These are phyloP conservation scores for Vitis cinerea DNA, from an alignment of 164 flowering plant genomes.

Conservation along the genomic window DNA sequence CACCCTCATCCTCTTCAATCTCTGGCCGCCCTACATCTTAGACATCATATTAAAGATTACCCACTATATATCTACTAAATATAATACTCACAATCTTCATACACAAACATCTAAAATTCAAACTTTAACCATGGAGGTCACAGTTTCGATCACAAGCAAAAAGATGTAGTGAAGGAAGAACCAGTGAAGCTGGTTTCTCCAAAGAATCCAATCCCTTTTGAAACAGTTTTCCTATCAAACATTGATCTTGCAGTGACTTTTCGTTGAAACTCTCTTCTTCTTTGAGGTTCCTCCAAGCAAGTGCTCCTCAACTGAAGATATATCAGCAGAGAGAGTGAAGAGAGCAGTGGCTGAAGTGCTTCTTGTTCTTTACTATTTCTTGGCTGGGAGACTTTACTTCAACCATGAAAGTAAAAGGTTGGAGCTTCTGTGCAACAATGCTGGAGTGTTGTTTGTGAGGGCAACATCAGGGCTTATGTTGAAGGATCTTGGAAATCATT, in stretches of 20 bases:
- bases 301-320: conserved; percentile 8
- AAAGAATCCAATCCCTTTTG: conserved; percentile 27
- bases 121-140: conserved; percentile 16
- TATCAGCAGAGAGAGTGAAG: conserved; percentile 32
- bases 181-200: conserved; percentile 33
- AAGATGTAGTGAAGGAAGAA: conserved; percentile 32
- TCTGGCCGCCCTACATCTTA: too few relatives aligned
- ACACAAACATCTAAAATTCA: too few relatives aligned
- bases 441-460: conserved; percentile 18
- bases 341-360: conserved; percentile 34
- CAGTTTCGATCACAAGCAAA: conserved; percentile 9
- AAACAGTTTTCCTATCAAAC: conserved; percentile 41
- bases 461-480: conserved; percentile 36
- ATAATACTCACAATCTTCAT: too few relatives aligned
- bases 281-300: conserved; percentile 17
- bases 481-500: conserved; percentile 40
- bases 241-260: conserved; percentile 46
- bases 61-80: too few relatives aligned
- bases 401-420: conserved; percentile 26
- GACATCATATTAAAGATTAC: too few relatives aligned
- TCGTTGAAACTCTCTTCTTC: conserved; percentile 44
- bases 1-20: too few relatives aligned
- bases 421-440: conserved; percentile 27
- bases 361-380: conserved; percentile 44
- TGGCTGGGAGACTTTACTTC: conserved; percentile 48